Conservation (phyloP, 2,329 filamentous ascomycete genomes). For the Pseudogymnoascus sp. region DNA sequence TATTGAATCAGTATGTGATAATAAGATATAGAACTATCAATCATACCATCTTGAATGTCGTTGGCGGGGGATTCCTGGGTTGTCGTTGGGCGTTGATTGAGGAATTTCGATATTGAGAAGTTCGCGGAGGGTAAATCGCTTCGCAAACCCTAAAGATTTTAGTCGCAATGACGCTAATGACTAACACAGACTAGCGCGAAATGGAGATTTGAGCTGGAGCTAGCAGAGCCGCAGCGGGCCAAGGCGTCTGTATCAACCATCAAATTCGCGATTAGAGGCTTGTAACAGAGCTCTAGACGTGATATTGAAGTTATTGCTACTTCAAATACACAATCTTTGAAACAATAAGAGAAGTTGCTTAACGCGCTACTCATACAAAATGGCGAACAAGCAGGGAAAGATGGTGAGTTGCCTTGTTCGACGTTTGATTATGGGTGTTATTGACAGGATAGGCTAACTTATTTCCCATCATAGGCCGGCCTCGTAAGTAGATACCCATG, state of each 20-base stretch:
- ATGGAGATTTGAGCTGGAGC: constrained; percentile 12
- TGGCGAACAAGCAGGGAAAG: constrained; percentile 95
- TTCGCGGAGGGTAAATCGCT: constrained; percentile 11
- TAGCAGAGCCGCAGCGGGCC: constrained; percentile 13
- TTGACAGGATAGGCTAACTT: constrained; percentile 54
- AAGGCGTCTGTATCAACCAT: constrained; percentile 8
- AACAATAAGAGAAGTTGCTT: constrained; percentile 30
- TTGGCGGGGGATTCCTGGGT: constrained; percentile 10
- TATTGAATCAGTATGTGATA: constrained; percentile 21
- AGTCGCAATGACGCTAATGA: constrained; percentile 3
- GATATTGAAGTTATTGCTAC: constrained; percentile 26
- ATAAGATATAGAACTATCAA: not conserved
- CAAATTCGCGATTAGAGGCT: constrained; percentile 13
- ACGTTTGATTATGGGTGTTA: constrained; percentile 35
- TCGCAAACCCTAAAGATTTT: constrained; percentile 13
- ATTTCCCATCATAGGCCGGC: constrained; percentile 50
- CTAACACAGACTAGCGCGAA: not conserved
- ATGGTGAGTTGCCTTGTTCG: constrained; percentile 65
- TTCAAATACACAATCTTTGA: constrained; percentile 30
- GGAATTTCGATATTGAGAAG: constrained; percentile 11
- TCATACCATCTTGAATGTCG: constrained; percentile 15
- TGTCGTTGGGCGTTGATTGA: constrained; percentile 9
- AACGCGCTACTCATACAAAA: constrained; percentile 39
- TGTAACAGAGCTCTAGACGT: constrained; percentile 19
- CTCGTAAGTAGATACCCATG: constrained; percentile 48